Conservation (phyloP, 495 filamentous ascomycete genomes). For the Darksidea phi region DNA sequence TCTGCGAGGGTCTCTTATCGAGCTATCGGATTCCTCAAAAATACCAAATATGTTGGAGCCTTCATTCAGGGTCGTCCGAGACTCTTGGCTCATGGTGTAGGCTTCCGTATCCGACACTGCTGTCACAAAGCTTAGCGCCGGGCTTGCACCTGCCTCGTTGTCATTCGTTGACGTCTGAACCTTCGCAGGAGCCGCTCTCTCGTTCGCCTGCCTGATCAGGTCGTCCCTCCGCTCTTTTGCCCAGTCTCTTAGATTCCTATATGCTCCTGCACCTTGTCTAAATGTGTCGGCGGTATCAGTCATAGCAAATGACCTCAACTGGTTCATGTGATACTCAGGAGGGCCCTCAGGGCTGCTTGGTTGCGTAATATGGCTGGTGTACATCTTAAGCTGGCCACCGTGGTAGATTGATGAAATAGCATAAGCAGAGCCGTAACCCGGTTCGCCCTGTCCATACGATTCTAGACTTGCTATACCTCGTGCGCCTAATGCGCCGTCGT, state of each 20-base stretch:
- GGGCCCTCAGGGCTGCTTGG: constrained; percentile 28
- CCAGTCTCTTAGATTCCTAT: constrained; percentile 44
- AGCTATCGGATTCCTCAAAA: constrained; percentile 27
- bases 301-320: constrained; percentile 39
- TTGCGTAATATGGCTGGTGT: constrained; percentile 41
- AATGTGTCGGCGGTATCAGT: constrained; percentile 38
- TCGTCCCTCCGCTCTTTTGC: constrained; percentile 40
- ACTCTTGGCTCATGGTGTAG: constrained; percentile 23
- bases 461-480: constrained; percentile 49
- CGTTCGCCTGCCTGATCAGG: constrained; percentile 33
- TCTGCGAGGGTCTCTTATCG: too few species aligned
- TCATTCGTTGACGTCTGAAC: constrained; percentile 15
- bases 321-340: constrained; percentile 49
- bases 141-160: constrained; percentile 11
- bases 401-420: constrained; percentile 48
- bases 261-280: constrained; percentile 41
- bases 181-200: constrained; percentile 19
- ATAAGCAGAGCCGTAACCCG: constrained; percentile 46
- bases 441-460: constrained; percentile 44
- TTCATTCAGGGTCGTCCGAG: constrained; percentile 10
- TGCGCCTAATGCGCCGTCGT: constrained; percentile 50
- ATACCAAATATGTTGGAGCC: constrained; percentile 3
- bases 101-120: constrained; percentile 22
- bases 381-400: constrained; percentile 43
- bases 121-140: constrained; percentile 24